These are phyloP conservation scores for Cunninghamia lanceolata DNA, from an alignment of 75 land plant species.

Conservation along the genomic window DNA sequence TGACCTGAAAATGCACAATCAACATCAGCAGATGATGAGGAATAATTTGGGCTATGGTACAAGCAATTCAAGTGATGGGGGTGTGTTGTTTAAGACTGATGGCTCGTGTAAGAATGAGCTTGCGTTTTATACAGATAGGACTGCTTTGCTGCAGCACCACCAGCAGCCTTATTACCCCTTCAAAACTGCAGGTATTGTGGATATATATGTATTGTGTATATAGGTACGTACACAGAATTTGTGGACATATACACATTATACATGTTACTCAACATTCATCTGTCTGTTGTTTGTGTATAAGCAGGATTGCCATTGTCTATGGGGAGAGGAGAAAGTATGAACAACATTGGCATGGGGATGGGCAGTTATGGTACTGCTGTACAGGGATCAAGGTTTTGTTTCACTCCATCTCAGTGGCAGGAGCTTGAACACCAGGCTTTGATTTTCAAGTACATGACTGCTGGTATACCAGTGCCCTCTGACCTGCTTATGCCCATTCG, in stretches of 20 bases:
- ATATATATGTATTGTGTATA: not conserved
- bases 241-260: not conserved
- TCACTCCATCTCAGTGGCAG: conserved; percentile 76
- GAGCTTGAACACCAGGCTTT: conserved; percentile 94
- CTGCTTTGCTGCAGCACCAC: conserved; percentile 13
- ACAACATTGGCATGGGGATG: not conserved
- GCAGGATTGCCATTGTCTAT: not conserved
- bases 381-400: conserved; percentile 40
- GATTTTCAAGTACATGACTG: conserved; percentile 79
- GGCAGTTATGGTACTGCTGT: conserved; percentile 25
- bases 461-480: conserved; percentile 73
- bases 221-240: too few species aligned
- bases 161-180: conserved; percentile 24
- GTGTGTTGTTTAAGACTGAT: conserved; percentile 8
- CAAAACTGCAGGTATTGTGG: conserved; percentile 16
- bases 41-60: conserved; percentile 29
- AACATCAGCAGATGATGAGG: conserved; percentile 9
- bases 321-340: not conserved
- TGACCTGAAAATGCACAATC: conserved; percentile 28
- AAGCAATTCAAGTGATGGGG: conserved; percentile 20
- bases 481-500: conserved; percentile 58
- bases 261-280: not conserved
- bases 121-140: conserved; percentile 6
- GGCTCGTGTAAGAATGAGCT: conserved; percentile 16
- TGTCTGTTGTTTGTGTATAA: not conserved